Evolutionary conservation across 192 early-diverging fungal genomes (phyloP).

Genomic region (Cetraspora pellucida): DNA sequence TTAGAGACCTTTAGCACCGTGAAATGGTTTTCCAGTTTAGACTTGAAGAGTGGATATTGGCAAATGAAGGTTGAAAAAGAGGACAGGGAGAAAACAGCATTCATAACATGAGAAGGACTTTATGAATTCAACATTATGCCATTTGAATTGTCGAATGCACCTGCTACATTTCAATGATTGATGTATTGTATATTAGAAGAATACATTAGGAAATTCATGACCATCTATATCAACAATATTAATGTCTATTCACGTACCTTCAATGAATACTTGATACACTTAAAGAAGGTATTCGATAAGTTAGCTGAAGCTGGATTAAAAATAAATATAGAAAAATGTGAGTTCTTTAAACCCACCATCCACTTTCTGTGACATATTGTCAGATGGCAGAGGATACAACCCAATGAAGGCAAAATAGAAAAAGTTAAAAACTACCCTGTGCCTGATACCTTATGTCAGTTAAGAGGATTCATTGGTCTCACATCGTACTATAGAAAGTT

Average conservation of each 20-base stretch:
- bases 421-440: not conserved
- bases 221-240: conserved; percentile 53
- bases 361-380: conserved; percentile 26
- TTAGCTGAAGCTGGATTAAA: not conserved
- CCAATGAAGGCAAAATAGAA: conserved; percentile 13
- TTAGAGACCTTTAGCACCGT: conserved; percentile 33
- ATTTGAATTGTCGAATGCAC: conserved; percentile 44
- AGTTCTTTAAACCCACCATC: not conserved
- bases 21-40: conserved; percentile 35
- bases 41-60: conserved; percentile 30
- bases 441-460: conserved; percentile 6
- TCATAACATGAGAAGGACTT: conserved; percentile 36
- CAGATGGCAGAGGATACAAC: not conserved
- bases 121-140: conserved; percentile 46
- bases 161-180: conserved; percentile 44
- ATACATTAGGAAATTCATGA: conserved; percentile 20
- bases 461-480: not conserved
- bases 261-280: conserved; percentile 15
- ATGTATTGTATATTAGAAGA: conserved; percentile 45
- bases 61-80: conserved; percentile 9
- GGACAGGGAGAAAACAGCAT: conserved; percentile 36
- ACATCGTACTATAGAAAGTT: not conserved
- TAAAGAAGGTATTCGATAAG: not conserved
- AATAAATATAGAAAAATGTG: conserved; percentile 7
- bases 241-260: conserved; percentile 47